phyloP scores from a whole-genome alignment of 2,329 filamentous ascomycete species.

The Penicillium sp. region DNA sequence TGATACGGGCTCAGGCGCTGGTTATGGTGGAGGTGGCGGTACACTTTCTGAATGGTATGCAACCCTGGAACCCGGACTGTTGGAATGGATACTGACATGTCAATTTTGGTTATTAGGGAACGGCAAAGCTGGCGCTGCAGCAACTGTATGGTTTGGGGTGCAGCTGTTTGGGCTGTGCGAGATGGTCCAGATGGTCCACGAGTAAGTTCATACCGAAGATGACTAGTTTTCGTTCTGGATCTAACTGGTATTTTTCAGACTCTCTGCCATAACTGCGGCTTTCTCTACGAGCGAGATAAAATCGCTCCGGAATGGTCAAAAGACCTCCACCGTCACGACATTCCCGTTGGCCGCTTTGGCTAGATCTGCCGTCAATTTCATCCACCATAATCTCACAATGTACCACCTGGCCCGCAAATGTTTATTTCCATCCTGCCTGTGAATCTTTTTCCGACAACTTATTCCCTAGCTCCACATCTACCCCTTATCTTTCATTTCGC shows the following conservation, averaged over 20 bases:
- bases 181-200: slow-evolving; percentile 83
- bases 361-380: slow-evolving; percentile 5
- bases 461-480: not conserved
- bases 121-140: slow-evolving; percentile 80
- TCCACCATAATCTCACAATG: not conserved
- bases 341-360: slow-evolving; percentile 37
- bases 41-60: slow-evolving; percentile 64
- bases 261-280: slow-evolving; percentile 90
- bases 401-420: not conserved
- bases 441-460: not conserved
- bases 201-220: slow-evolving; percentile 53
- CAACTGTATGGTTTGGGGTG: slow-evolving; percentile 85
- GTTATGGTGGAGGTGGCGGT: slow-evolving; percentile 66
- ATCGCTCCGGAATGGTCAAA: slow-evolving; percentile 76
- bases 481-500: not conserved
- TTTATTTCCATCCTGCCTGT: not conserved
- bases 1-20: slow-evolving; percentile 61
- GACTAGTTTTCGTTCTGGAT: not conserved
- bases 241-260: slow-evolving; percentile 54
- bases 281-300: slow-evolving; percentile 83
- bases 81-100: not conserved
- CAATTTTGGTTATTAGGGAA: slow-evolving; percentile 53
- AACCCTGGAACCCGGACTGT: not conserved
- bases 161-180: slow-evolving; percentile 89
- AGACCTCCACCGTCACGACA: slow-evolving; percentile 60